Evolutionary conservation across 495 filamentous ascomycete species (phyloP), one percentile per base, ranked within the genome.

Genomic region (Tricharina praecox): DNA sequence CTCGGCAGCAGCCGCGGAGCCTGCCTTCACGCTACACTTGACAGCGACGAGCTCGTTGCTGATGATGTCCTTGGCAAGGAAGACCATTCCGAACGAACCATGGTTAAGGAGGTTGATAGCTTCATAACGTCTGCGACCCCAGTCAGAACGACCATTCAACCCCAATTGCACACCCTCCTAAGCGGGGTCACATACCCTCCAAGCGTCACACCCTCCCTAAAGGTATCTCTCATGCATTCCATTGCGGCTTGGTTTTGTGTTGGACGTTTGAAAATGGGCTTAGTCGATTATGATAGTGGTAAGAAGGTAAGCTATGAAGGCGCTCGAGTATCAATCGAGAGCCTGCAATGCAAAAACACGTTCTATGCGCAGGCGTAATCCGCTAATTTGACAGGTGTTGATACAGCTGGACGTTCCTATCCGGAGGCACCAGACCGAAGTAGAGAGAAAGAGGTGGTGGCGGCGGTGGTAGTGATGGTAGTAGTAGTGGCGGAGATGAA

Each of bases 31-130:
- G 60, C 95, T 64, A 59, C 87, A 92, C 61, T 97, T 97, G 71
- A 97, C 78, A 43, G 90, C 90, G 48, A 97, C 90, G 46, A 76
- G 70, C 48, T 87, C 68, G 51, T 75, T 72, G 48, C 79, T 93
- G 53, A 66, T 54, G 48, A 69, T 70, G 65, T 97, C 87, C 56
- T 69, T 80, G 45, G 90, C 92, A 64, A 85, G 76, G 65, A 93
- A 94, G 53, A 97, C 90, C 81, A 93, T 86, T 53, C 90, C 90
- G 61, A 95, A 97, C 20, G 90, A 97, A 56, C 90, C 90, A 72
- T 95, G 84, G 61, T 97, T 96, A 67, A 97, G 82, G 32, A 87
- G 86, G 56, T 85, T 82, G 59, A 94, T 68, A 33, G 85, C 88
- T 64, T 80, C 73, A 64, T 90, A 97, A 48, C 92, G 86, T 53